Base-by-base conservation (phyloP, 2,329 filamentous ascomycete species). In the Fusarium robinianum region DNA sequence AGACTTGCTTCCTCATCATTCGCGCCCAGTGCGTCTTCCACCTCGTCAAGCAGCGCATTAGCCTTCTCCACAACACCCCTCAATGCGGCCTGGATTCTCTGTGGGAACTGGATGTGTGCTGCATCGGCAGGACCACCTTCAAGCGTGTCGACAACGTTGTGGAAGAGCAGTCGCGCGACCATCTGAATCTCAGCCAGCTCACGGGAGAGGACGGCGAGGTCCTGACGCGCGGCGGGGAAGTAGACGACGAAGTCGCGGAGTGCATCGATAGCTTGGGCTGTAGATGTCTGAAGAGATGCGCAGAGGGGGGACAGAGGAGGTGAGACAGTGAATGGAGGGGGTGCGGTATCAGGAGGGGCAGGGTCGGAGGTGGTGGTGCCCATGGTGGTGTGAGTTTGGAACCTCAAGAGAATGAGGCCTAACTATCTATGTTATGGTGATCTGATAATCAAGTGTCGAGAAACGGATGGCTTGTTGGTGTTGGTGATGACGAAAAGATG, bases 181-280 rank as follows among this genome's bases (percentile, higher is more conserved):
- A 61, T 53, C 46, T 58, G 58, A 4, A 63, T 36, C 41, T 61
- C 58, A 4, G 58, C 52, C 8, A 63, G 55, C 51, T 63, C 61
- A n/a, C 59, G 61, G 12, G 55, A 59, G 19, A 63, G 43, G 14
- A 41, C 27, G n/a, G 49, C 43, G 4, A 63, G 50, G 41, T 57
- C 55, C 8, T 58, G 46, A 14, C 61, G 60, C 17, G 57, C 47
- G 11, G 51, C 53, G 17, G 61, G 57, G 26, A 53, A 57, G 8
- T 49, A 41, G 24, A 57, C 50, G 17, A 62, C 48, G 15, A 63
- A 61, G 36, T 46, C 49, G 26, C 55, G 46, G 27, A 63, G 57
- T 18, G 45, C 51, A 8, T 58, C 57, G 31, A 51, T 45, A 26
- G 50, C 44, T 2, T 43, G 48, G 8, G 42, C 39, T 14, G 49